These are phyloP conservation scores for Blastocystis sp. DNA, from an alignment of 352 stramenopile genomes.

Conservation along the genomic window DNA sequence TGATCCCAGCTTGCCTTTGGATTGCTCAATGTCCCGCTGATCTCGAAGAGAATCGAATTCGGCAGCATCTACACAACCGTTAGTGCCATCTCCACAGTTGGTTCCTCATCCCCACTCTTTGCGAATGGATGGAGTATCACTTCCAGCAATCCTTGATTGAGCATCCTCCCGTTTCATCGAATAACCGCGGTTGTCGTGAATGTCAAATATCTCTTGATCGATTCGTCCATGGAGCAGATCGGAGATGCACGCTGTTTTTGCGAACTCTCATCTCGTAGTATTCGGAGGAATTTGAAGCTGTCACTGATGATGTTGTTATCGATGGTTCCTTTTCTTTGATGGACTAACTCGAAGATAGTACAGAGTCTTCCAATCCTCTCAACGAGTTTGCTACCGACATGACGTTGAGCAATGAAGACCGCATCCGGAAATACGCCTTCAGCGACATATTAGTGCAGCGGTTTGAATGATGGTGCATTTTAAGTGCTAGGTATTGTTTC, in stretches of 20 bases:
- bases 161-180: background rate
- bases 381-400: conserved; percentile 59
- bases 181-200: background rate
- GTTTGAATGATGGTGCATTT: background rate
- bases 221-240: conserved; percentile 53
- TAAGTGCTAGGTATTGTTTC: conserved; percentile 24
- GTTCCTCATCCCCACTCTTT: background rate
- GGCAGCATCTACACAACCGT: background rate
- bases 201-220: background rate
- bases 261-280: conserved; percentile 17
- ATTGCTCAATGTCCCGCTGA: background rate
- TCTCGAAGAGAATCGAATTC: background rate
- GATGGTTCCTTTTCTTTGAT: background rate
- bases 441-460: conserved; percentile 27
- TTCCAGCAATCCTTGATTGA: background rate
- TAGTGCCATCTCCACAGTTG: background rate
- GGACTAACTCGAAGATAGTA: background rate
- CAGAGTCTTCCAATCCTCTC: conserved; percentile 36
- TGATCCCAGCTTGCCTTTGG: background rate
- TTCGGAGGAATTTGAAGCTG: conserved; percentile 61
- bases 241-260: background rate
- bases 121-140: background rate
- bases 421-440: conserved; percentile 30
- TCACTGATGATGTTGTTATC: conserved; percentile 56
- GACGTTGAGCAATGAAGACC: conserved; percentile 31